These are phyloP conservation scores for Podospora australis DNA, from an alignment of 495 filamentous ascomycete genomes.

Conservation along the genomic window DNA sequence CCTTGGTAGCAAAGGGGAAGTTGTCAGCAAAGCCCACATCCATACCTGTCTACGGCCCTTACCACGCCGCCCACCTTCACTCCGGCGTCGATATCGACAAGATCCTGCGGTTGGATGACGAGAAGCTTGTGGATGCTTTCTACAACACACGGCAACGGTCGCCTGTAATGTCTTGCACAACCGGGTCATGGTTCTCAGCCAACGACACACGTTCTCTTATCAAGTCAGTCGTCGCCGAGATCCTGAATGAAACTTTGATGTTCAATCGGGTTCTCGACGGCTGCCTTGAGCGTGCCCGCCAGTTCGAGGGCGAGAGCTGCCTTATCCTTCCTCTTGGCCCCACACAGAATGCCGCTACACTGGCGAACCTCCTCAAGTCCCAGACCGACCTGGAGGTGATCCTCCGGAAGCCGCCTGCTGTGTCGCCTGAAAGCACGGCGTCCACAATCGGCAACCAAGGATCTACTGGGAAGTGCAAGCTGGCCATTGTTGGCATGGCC, in stretches of 20 bases:
- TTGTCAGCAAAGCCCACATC: constrained; percentile 52
- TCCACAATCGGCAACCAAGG: constrained; percentile 39
- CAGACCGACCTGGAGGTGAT: constrained; percentile 36
- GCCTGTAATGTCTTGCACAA: constrained; percentile 52
- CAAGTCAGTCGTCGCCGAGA: constrained; percentile 48
- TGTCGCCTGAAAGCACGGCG: constrained; percentile 25
- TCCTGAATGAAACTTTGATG: constrained; percentile 51
- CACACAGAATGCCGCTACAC: constrained; percentile 39
- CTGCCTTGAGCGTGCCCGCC: constrained; percentile 37
- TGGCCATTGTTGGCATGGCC: constrained; percentile 74
- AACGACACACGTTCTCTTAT: constrained; percentile 46
- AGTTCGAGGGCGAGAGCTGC: constrained; percentile 36
- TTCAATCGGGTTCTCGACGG: constrained; percentile 54
- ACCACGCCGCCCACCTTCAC: constrained; percentile 73
- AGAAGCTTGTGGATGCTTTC: constrained; percentile 33
- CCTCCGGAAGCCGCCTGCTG: constrained; percentile 29
- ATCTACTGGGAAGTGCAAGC: constrained; percentile 31
- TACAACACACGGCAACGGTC: constrained; percentile 43
- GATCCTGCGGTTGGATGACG: constrained; percentile 46
- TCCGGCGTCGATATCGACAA: constrained; percentile 51
- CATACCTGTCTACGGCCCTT: constrained; percentile 73
- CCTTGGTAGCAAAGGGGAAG: constrained; percentile 49
- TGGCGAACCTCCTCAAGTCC: constrained; percentile 33
- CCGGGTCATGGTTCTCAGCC: constrained; percentile 40
- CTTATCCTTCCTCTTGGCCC: constrained; percentile 50